Evolutionary conservation across 2,329 filamentous ascomycete species (phyloP).

Genomic region (Exophiala lecanii-corni): DNA sequence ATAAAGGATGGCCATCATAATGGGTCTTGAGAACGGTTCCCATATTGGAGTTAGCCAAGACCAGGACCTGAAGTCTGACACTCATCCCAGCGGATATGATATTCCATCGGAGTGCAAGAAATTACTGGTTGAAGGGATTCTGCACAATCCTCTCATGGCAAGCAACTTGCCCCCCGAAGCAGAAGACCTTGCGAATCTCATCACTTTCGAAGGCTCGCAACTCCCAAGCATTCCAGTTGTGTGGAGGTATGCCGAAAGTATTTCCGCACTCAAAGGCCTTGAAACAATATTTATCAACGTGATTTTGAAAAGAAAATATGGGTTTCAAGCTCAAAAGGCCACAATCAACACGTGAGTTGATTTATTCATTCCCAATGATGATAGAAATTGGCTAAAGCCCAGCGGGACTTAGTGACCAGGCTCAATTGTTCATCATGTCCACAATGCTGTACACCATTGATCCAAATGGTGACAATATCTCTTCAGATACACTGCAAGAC

Average conservation of each 20-base stretch:
- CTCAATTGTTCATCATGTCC: constrained; percentile 43
- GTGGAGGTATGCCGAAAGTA: constrained; percentile 54
- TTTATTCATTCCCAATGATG: too few relatives aligned
- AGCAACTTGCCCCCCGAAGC: constrained; percentile 6
- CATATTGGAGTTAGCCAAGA: too few relatives aligned
- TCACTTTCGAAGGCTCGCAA: constrained; percentile 40
- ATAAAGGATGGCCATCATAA: too few relatives aligned
- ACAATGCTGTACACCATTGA: constrained; percentile 34
- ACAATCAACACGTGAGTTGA: constrained; percentile 49
- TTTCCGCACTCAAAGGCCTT: constrained; percentile 46
- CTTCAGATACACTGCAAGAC: constrained; percentile 12
- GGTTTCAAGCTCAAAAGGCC: constrained; percentile 35
- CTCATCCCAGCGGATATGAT: too few relatives aligned
- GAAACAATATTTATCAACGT: constrained; percentile 45
- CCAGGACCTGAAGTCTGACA: too few relatives aligned
- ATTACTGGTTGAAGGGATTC: too few relatives aligned
- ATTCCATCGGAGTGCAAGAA: constrained; percentile 4
- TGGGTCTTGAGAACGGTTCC: too few relatives aligned
- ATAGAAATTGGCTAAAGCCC: too few relatives aligned
- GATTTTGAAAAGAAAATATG: constrained; percentile 46
- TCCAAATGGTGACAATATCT: constrained; percentile 30
- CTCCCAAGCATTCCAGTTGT: constrained; percentile 49
- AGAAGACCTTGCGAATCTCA: neutral
- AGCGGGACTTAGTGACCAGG: too few relatives aligned
- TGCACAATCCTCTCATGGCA: too few relatives aligned